A percentile compares a stretch with the other conserved stretches of the same genome.
phyloP scores from a whole-genome alignment of 805 yeast genomes.

The Candida coleopterorum region DNA sequence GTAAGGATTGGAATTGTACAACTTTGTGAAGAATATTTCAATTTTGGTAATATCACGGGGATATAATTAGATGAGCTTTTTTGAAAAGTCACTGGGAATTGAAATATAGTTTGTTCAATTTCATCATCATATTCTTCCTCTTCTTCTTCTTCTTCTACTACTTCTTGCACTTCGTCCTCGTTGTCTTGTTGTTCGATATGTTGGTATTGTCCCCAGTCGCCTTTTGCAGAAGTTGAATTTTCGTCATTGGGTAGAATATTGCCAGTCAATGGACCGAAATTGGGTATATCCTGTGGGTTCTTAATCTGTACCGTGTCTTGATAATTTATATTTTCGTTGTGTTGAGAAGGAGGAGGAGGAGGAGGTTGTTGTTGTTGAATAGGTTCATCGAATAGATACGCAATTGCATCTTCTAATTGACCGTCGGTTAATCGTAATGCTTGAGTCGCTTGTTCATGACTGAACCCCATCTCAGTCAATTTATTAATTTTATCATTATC shows the following conservation, averaged over 20 bases:
- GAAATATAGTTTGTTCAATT: slow-evolving; percentile 2
- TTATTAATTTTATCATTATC: slow-evolving; percentile 15
- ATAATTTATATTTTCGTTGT: slow-evolving; percentile 7
- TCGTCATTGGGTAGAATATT: neutral
- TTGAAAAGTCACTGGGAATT: slow-evolving; percentile 1
- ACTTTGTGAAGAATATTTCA: slow-evolving; percentile 17
- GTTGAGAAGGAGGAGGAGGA: neutral
- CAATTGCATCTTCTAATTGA: slow-evolving; percentile 24
- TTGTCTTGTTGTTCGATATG: slow-evolving; percentile 1
- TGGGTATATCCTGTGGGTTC: slow-evolving; percentile 31
- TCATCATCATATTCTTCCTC: no score
- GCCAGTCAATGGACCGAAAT: slow-evolving; percentile 6
- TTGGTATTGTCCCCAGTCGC: slow-evolving; percentile 1
- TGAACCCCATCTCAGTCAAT: slow-evolving; percentile 38
- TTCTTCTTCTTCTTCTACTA: no score
- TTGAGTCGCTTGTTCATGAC: slow-evolving; percentile 28
- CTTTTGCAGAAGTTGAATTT: neutral
- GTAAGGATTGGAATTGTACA: slow-evolving; percentile 25
- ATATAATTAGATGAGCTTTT: slow-evolving; percentile 7
- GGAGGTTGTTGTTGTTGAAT: slow-evolving; percentile 13
- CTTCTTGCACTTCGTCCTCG: no score
- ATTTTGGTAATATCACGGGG: slow-evolving; percentile 16
- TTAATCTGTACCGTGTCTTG: slow-evolving; percentile 21
- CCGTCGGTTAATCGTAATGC: slow-evolving; percentile 29
- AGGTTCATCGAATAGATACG: slow-evolving; percentile 32